Percentiles rank a stretch among this genome's conserved stretches.
phyloP scores from a whole-genome alignment of 2,329 filamentous ascomycete species.

The Pseudogymnoascus sp. region DNA sequence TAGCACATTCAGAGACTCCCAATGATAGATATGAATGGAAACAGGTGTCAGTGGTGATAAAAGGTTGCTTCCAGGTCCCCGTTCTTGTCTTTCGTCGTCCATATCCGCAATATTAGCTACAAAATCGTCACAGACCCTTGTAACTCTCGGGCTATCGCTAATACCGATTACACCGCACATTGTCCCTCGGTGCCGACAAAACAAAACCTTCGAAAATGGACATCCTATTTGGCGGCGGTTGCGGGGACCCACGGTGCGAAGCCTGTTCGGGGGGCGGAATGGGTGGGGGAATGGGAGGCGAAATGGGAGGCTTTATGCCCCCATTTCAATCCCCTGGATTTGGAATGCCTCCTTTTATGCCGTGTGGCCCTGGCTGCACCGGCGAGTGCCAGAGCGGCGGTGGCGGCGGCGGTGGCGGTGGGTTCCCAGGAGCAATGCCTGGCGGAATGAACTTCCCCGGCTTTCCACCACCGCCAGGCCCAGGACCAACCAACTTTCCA shows the following conservation, averaged over 20 bases:
- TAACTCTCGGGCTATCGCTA: not conserved
- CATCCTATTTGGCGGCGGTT: not conserved
- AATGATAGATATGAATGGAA: not conserved
- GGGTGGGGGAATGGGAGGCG: not conserved
- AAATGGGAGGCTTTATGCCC: not conserved
- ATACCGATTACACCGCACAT: not conserved
- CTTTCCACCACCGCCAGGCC: not conserved
- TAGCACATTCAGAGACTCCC: not conserved
- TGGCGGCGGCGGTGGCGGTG: not conserved
- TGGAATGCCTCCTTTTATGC: conserved; percentile 1
- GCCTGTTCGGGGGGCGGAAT: not conserved
- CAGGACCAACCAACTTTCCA: not conserved
- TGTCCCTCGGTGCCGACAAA: not conserved
- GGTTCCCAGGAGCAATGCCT: not conserved
- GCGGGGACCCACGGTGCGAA: not conserved
- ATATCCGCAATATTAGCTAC: not conserved
- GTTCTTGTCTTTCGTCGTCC: not conserved
- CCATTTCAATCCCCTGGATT: not conserved
- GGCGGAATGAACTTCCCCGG: conserved; percentile 1
- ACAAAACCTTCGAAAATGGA: not conserved
- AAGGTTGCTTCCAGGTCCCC: not conserved
- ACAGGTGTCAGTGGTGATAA: not conserved
- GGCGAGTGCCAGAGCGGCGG: not conserved
- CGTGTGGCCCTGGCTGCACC: not conserved
- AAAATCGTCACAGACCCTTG: not conserved